phyloP scores from a whole-genome alignment of 805 yeast genomes.

The Saccharomycopsis sp. region DNA sequence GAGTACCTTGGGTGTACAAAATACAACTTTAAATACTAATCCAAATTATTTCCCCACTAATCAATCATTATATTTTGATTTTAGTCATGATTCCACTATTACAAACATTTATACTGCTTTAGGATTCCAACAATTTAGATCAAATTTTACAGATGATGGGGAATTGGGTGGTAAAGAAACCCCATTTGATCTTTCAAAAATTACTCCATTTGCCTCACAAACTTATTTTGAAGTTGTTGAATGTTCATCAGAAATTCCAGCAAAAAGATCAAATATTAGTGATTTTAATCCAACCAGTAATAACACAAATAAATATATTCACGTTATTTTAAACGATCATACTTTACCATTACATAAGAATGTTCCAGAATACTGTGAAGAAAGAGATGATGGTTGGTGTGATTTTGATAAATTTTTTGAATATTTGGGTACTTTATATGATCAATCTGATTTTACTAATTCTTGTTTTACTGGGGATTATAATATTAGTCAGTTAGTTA shows the following conservation, averaged over 20 bases:
- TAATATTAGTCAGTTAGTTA: conserved; percentile 3
- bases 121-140: conserved; percentile 32
- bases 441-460: conserved; percentile 11
- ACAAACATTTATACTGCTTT: conserved; percentile 53
- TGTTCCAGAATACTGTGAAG: conserved; percentile 18
- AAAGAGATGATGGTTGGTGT: conserved; percentile 21
- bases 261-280: conserved; percentile 10
- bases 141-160: conserved; percentile 3
- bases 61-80: conserved; percentile 52
- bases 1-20: conserved; percentile 26
- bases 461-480: conserved; percentile 13
- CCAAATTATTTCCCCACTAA: conserved; percentile 29
- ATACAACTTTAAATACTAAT: conserved; percentile 27
- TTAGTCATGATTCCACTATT: conserved; percentile 68
- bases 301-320: conserved; percentile 14
- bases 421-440: conserved; percentile 18
- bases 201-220: conserved; percentile 20
- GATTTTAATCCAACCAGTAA: neutral
- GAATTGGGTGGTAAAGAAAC: conserved; percentile 3
- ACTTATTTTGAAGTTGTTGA: conserved; percentile 18
- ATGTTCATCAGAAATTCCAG: conserved; percentile 19
- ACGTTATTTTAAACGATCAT: conserved; percentile 18
- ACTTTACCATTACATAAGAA: conserved; percentile 16
- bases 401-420: conserved; percentile 17
- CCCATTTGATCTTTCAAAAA: conserved; percentile 11